These are phyloP conservation scores for Mycena albidolilacea DNA, from an alignment of 768 basidiomycete species.

Conservation along the genomic window DNA sequence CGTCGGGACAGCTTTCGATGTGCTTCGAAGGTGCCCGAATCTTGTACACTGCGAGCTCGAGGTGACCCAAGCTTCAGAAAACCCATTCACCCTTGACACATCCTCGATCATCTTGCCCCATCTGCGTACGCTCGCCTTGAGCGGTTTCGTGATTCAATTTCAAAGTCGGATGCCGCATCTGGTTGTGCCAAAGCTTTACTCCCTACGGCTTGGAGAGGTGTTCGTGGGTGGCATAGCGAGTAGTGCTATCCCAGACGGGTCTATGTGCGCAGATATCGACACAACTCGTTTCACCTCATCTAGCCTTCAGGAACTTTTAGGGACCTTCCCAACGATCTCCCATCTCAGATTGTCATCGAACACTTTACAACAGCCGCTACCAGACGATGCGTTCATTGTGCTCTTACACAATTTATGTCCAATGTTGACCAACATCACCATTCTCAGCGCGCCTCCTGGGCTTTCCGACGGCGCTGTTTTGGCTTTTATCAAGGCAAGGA, in stretches of 20 bases:
- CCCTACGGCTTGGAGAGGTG: background rate
- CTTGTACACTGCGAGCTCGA: background rate
- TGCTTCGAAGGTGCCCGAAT: slow-evolving; percentile 18
- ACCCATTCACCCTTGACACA: too few species aligned
- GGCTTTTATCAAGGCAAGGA: background rate
- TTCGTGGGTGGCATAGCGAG: too few species aligned
- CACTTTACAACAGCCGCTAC: too few species aligned
- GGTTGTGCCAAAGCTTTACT: background rate
- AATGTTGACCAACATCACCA: background rate
- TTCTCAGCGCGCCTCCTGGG: background rate
- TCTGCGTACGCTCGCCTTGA: background rate
- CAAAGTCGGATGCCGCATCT: background rate
- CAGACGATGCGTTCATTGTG: background rate
- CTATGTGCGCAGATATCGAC: background rate
- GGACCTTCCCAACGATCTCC: background rate
- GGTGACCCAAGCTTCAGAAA: background rate
- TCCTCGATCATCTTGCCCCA: background rate
- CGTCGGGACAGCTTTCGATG: background rate
- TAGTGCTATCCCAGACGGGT: background rate
- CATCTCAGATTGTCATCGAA: background rate
- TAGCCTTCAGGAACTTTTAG: background rate
- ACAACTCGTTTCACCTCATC: background rate
- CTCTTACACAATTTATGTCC: background rate
- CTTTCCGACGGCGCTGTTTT: slow-evolving; percentile 2
- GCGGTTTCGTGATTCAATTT: background rate